Evolutionary conservation across 1,139 yeast species (phyloP), one percentile per base, ranked within the genome.

Genomic region (Blastobotrys buckinghamii): DNA sequence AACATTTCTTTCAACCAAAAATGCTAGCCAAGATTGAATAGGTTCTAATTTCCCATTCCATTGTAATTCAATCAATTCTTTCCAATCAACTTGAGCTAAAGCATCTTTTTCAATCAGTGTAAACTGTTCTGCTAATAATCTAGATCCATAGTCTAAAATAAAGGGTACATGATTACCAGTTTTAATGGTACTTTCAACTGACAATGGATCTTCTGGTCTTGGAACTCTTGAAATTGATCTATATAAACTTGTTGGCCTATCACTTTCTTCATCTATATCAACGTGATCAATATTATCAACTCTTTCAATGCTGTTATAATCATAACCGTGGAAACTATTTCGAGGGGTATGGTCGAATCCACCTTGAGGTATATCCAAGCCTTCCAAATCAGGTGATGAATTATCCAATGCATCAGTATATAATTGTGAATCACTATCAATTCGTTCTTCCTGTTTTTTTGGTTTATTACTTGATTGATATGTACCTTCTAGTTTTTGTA

Each of bases 61-160:
- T 50, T 80, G 76, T 55, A 86, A 69, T 58, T 88, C 94, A 48
- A 90, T 75, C 47, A 90, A 73, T 58, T 88, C 96, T 61, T 82
- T 83, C 97, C 97, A 90, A 64, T 90, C 97, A 42, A 92, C 77
- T 58, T 88, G 96, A 48, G 80, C 77, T 33, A 90, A 66, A 47
- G 90, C 78, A 64, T 90, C 97, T 49, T 82, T 74, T 64, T 92
- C 98, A 55, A 92, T 85, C 47, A 85, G 64, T 0, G 97, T 90
- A 66, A 92, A 74, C 59, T 90, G 97, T 50, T 81, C 76, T 6
- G 95, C 88, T 37, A 92, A 69, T 0, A 76, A 69, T 47, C 71
- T 68, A 0, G 96, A 81, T 49, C 77, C 80, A 63, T 78, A 83
- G 64, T 84, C 79, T 57, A 90, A 72, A 39, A 90, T 76, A 62